Base-by-base conservation (phyloP, 768 basidiomycete genomes). In the Leucocoprinus sp. region DNA sequence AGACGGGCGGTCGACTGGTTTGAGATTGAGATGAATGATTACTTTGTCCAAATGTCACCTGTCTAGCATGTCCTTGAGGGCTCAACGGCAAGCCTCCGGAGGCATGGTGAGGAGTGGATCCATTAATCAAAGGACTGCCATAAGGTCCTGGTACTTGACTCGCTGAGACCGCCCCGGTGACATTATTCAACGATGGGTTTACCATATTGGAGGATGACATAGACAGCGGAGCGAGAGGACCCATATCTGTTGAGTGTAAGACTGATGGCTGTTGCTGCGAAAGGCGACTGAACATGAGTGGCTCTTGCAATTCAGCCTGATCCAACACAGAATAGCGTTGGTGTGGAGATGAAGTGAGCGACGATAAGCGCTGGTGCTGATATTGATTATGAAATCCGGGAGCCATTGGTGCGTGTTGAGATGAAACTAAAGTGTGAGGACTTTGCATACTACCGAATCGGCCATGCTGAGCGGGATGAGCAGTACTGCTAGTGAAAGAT, bases 401-500 rank as follows among this genome's bases (percentile, higher is more conserved):
- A 2, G 24, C 23, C n/a, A 37, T 33, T 3, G 38, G 5, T 8
- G 41, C 12, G 2, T 34, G 24, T 8, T 36, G 39, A 31, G 45
- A 17, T 40, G 22, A 35, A 8, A 36, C 43, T 17, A 37, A 33
- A 18, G 42, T 26, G 17, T 34, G 45, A 8, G 23, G 3, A 4
- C 31, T 43, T 18, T 22, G 31, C 4, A 18, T 23, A 8, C 42
- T n/a, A 4, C 41, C 39, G n/a, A 23, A 19, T 19, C 8, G 29
- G 12, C 23, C 18, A 12, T 39, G 22, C 22, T 51, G 50, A 12
- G 21, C 19, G 34, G 43, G 17, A 29, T 46, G 38, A 5, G 33
- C 45, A 23, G 9, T 14, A 9, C 52, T 36, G 54, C 55, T 5
- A 49, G 40, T 8, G 55, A 57, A 35, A 55, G 57, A 41, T 54